Conservation (phyloP, 805 yeast genomes). For the Wickerhamomyces hampshirensis region DNA sequence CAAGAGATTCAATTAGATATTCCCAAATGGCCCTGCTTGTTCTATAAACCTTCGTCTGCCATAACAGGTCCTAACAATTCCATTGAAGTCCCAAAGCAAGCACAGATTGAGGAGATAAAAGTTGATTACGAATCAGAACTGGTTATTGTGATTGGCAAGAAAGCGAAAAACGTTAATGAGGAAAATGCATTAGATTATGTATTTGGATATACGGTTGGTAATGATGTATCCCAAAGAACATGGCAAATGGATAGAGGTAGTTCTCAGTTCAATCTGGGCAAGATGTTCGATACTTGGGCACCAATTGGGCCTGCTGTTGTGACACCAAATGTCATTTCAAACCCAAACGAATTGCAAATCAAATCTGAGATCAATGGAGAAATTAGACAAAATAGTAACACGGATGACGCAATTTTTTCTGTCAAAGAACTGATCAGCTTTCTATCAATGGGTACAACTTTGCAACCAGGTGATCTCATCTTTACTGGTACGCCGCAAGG, state of each 20-base stretch:
- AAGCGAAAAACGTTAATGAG: slow-evolving; percentile 37
- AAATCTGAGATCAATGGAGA: slow-evolving; percentile 43
- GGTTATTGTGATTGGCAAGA: slow-evolving; percentile 48
- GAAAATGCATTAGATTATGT: slow-evolving; percentile 42
- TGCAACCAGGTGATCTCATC: slow-evolving; percentile 48
- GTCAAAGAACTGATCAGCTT: slow-evolving; percentile 39
- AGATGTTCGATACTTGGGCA: slow-evolving; percentile 52
- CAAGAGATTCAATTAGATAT: slow-evolving; percentile 35
- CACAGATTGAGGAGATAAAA: slow-evolving; percentile 28
- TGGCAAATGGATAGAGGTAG: slow-evolving; percentile 53
- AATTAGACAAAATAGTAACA: slow-evolving; percentile 38
- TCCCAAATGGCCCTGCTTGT: slow-evolving; percentile 46
- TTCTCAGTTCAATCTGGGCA: slow-evolving; percentile 47
- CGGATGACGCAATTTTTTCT: slow-evolving; percentile 46
- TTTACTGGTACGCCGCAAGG: slow-evolving; percentile 57
- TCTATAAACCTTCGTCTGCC: slow-evolving; percentile 46
- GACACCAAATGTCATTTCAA: slow-evolving; percentile 25
- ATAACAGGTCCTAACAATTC: slow-evolving; percentile 38
- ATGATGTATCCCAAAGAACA: slow-evolving; percentile 53
- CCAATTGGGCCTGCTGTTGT: slow-evolving; percentile 55
- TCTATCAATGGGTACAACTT: slow-evolving; percentile 46
- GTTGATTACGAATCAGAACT: slow-evolving; percentile 53
- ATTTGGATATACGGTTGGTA: slow-evolving; percentile 49
- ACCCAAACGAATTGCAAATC: slow-evolving; percentile 31
- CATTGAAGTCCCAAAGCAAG: slow-evolving; percentile 38